These are phyloP conservation scores for Euphorbia peplus DNA, from an alignment of 345 rosid genomes.

Conservation along the genomic window DNA sequence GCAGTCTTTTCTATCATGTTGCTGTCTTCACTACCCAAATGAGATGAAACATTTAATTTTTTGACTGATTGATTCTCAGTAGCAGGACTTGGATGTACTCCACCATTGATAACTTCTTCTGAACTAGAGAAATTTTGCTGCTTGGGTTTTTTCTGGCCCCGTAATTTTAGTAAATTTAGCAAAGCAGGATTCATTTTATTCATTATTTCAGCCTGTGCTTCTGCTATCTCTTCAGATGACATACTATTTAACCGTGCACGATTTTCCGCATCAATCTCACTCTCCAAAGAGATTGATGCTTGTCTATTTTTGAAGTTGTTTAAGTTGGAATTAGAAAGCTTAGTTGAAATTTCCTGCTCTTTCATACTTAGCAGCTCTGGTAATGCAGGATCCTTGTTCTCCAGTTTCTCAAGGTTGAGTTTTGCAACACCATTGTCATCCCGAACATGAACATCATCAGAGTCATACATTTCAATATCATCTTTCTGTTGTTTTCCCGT, in stretches of 20 bases:
- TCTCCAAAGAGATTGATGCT: constrained; percentile 46
- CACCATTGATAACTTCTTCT: constrained; percentile 18
- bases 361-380: constrained; percentile 13
- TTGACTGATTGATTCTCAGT: constrained; percentile 28
- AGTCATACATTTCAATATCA: constrained; percentile 29
- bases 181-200: constrained; percentile 74
- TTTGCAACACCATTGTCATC: constrained; percentile 20
- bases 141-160: constrained; percentile 56
- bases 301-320: constrained; percentile 31
- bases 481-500: constrained; percentile 16
- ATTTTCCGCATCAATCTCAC: constrained; percentile 82
- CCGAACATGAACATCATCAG: constrained; percentile 5
- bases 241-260: constrained; percentile 53
- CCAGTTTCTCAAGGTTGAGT: constrained; percentile 11
- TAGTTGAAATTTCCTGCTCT: constrained; percentile 13
- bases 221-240: constrained; percentile 70
- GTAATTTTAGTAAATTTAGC: constrained; percentile 55
- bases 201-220: constrained; percentile 79
- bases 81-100: constrained; percentile 6
- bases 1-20: constrained; percentile 26
- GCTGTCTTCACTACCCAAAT: constrained; percentile 16
- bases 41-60: constrained; percentile 30
- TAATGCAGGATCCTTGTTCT: constrained; percentile 13
- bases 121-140: constrained; percentile 37
- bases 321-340: constrained; percentile 29